Evolutionary conservation across 352 stramenopile species (phyloP).

Genomic region (Saprolegnia parasitica): DNA sequence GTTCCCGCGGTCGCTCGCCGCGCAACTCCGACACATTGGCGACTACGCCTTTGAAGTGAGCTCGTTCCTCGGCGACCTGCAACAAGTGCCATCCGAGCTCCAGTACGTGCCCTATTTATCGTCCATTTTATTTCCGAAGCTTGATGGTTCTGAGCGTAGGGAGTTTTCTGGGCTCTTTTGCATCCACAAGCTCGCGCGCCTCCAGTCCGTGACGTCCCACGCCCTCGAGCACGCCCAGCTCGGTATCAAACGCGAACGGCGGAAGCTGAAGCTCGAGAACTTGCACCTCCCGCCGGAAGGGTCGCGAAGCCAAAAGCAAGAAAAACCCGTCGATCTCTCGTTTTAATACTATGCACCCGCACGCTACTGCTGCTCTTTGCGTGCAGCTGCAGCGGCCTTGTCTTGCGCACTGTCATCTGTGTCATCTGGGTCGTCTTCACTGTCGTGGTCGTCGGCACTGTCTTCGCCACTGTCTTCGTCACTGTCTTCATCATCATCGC

Average conservation of each 20-base stretch:
- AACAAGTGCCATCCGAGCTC: constrained; percentile 54
- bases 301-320: constrained; percentile 35
- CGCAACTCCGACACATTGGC: constrained; percentile 2
- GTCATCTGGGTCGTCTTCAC: no score
- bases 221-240: constrained; percentile 51
- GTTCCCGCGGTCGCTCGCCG: not conserved
- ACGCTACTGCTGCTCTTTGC: no score
- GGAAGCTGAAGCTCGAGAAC: constrained; percentile 75
- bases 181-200: constrained; percentile 51
- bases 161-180: constrained; percentile 57
- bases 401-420: no score
- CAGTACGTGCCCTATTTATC: not conserved
- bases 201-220: constrained; percentile 54
- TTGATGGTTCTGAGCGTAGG: constrained; percentile 2
- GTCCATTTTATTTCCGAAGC: not conserved
- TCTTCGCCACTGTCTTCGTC: not conserved
- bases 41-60: constrained; percentile 59
- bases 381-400: no score
- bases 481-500: constrained; percentile 4
- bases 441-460: not conserved
- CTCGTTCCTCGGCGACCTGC: constrained; percentile 51
- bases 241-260: constrained; percentile 57
- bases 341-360: constrained; percentile 9
- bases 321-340: constrained; percentile 23
- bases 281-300: constrained; percentile 66